Evolutionary conservation across 805 yeast genomes (phyloP).

Genomic region (Kuraishia molischiana): DNA sequence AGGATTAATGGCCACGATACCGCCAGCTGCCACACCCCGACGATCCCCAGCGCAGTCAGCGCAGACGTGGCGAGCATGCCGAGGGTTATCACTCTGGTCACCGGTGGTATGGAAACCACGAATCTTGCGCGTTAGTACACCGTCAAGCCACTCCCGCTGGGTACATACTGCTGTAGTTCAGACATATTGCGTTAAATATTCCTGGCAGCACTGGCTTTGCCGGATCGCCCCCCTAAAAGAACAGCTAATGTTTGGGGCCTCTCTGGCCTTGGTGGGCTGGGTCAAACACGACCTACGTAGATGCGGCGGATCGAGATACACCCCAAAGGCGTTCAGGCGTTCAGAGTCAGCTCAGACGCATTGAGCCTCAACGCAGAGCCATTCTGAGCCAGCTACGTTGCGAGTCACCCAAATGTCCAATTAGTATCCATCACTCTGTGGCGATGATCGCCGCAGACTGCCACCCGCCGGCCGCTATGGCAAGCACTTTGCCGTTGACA

Average conservation of each 20-base stretch:
- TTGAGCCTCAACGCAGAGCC: no score
- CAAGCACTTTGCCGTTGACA: constrained; percentile 37
- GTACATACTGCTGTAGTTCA: constrained; percentile 19
- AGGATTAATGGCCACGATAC: constrained; percentile 21
- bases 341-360: no score
- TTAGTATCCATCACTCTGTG: neutral
- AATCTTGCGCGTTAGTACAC: constrained; percentile 16
- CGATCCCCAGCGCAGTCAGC: constrained; percentile 21
- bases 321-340: no score
- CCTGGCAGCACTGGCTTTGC: no score
- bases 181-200: constrained; percentile 20
- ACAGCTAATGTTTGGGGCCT: no score
- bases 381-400: no score
- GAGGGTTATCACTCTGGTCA: constrained; percentile 46
- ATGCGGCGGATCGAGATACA: neutral
- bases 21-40: constrained; percentile 12
- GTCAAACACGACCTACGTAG: neutral
- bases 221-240: no score
- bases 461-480: constrained; percentile 74
- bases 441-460: constrained; percentile 58
- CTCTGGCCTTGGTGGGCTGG: neutral
- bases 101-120: constrained; percentile 44
- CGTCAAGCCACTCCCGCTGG: neutral
- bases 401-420: no score
- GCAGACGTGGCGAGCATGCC: constrained; percentile 35